Evolutionary conservation across 2,329 filamentous ascomycete genomes (phyloP), one percentile per base, ranked within the genome.

Genomic region (Emmonsia crescens): DNA sequence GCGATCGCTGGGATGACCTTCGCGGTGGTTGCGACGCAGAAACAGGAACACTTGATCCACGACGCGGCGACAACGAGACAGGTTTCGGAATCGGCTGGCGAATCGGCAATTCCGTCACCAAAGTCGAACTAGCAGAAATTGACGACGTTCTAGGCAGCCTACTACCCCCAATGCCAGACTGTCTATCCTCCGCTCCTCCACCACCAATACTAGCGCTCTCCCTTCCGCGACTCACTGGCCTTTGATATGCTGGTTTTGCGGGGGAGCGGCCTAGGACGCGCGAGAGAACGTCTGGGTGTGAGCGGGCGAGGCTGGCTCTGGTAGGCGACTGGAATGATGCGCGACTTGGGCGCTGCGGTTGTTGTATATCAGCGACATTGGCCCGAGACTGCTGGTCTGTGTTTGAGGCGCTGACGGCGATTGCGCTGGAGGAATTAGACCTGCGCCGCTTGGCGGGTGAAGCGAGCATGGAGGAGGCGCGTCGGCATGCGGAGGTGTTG

Each of bases 291-390:
- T 84, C 80, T 0, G 85, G 83, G 64, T 87, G 83, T 56, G 83
- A 80, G 65, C 83, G 81, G 62, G 84, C 78, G 16, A 88, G 73
- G 67, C 84, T 89, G 14, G 85, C 80, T 69, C 80, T 84, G 0
- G 85, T 88, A 0, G 87, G 85, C n/a, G 85, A 87, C 60, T 83
- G 83, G 69, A 85, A 88, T 0, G 85, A 87, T 0, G 82, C 80
- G 0, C 79, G 79, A 57, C 51, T 66, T 33, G 61, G 59, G 27
- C 63, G 62, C 44, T 31, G 48, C 21, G 55, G 55, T 42, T 29
- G 31, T 36, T n/a, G 29, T 36, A 54, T n/a, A 33, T 54, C 51
- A 54, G 6, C 9, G 51, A 31, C 51, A 54, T 36, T 54, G 31
- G 12, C 8, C 3, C 19, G 55, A 44, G 55, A n/a, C 55, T 63